Evolutionary conservation across 495 filamentous ascomycete genomes (phyloP), one percentile per base, ranked within the genome.

Genomic region (Hypoxylon rickii): DNA sequence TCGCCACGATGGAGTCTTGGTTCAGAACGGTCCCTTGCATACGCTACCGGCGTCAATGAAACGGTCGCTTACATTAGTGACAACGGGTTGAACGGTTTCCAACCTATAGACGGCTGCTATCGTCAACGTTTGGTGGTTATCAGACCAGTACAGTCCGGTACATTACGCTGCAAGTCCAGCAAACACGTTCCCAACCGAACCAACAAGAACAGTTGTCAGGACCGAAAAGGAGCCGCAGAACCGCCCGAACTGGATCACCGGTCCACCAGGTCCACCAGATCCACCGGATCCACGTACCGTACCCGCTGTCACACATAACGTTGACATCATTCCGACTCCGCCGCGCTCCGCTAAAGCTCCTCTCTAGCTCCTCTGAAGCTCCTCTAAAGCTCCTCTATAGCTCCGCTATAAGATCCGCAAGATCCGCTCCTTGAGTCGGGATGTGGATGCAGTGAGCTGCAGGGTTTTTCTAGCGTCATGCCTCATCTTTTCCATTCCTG

Each of bases 271-370:
- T 24, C 45, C 44, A 31, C 52, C 52, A 38, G 50, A 33, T 31
- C 55, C 60, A 58, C 54, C 44, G 55, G 44, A n/a, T 24, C 45
- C 40, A 51, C 60, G 26, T 21, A 50, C 55, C 20, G 49, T 63
- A 58, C 36, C 59, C 54, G 59, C 59, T 54, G 52, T 63, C 52
- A 57, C 36, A 31, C 58, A 29, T 50, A 17, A 49, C 24, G n/a
- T 34, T 64, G 60, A 64, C 55, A 59, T 64, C 60, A 64, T 59
- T 55, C 41, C 60, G 51, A 39, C 13, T 59, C 60, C 55, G 60
- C 44, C 13, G 44, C 40, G 59, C 47, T 63, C 59, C 59, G 59
- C 59, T 63, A n/a, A n/a, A n/a, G n/a, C n/a, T n/a, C n/a, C n/a
- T n/a, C n/a, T n/a, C n/a, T n/a, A n/a, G n/a, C n/a, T n/a, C n/a